phyloP scores from a whole-genome alignment of 441 rosid species.

The Eutrema salsugineum region DNA sequence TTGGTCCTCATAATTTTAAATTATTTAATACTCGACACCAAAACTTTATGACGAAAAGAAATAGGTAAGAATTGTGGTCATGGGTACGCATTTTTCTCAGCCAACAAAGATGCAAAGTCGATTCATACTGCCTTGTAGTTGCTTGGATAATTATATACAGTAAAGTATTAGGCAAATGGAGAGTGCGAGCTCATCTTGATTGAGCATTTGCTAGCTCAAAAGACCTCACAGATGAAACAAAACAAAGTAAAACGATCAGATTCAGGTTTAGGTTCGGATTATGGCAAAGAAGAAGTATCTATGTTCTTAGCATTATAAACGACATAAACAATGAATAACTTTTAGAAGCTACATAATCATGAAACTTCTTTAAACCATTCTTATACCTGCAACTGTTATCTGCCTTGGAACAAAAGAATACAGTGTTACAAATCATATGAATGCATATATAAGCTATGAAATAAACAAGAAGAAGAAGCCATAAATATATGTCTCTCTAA shows the following conservation, averaged over 20 bases:
- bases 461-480: background rate
- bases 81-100: background rate
- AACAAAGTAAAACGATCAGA: background rate
- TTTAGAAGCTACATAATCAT: background rate
- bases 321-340: background rate
- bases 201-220: background rate
- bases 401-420: background rate
- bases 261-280: background rate
- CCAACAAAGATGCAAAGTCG: background rate
- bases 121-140: background rate
- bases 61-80: background rate
- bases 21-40: background rate
- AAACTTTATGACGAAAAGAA: background rate
- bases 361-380: background rate
- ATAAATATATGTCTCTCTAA: slow-evolving; percentile 14
- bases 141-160: background rate
- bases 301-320: background rate
- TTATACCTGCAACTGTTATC: background rate
- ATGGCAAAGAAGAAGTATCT: background rate
- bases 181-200: background rate
- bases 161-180: background rate
- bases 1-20: background rate
- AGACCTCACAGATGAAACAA: background rate
- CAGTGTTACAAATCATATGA: background rate
- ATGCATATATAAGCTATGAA: slow-evolving; percentile 1